These are phyloP conservation scores for Hippophae rhamnoides DNA, from an alignment of 306 rosid genomes.

Conservation along the genomic window DNA sequence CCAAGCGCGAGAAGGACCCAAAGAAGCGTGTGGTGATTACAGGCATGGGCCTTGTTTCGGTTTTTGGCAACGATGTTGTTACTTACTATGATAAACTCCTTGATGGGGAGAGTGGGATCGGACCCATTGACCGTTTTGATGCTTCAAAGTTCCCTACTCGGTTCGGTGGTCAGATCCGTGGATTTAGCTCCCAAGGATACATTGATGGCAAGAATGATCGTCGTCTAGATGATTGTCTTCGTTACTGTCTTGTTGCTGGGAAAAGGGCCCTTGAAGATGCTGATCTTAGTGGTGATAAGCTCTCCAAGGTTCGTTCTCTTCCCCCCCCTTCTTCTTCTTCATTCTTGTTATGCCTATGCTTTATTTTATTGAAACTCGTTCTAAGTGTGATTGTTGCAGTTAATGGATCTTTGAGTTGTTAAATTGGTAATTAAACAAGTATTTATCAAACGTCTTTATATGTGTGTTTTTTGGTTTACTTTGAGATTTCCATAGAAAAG, in stretches of 20 bases:
- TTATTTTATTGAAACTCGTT: too few species aligned
- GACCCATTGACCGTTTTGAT: constrained; percentile 66
- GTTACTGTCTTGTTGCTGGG: constrained; percentile 89
- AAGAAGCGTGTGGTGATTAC: constrained; percentile 93
- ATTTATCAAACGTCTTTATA: too few species aligned
- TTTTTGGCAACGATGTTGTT: constrained; percentile 75
- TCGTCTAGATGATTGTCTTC: constrained; percentile 77
- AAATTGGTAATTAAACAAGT: too few species aligned
- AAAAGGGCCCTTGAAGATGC: constrained; percentile 85
- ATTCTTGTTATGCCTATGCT: too few species aligned
- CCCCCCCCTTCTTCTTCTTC: too few species aligned
- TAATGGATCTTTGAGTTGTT: too few species aligned
- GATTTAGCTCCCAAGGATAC: constrained; percentile 67
- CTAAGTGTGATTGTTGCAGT: too few species aligned
- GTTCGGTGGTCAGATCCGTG: constrained; percentile 91
- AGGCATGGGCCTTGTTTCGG: constrained; percentile 84
- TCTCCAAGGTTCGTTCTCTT: constrained; percentile 39
- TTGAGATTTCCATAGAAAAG: too few species aligned
- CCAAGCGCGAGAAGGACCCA: constrained; percentile 77
- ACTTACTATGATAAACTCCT: constrained; percentile 77
- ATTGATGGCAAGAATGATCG: constrained; percentile 94
- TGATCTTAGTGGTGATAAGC: constrained; percentile 54
- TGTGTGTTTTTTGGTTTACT: too few species aligned
- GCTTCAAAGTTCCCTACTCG: constrained; percentile 92
- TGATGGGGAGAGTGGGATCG: constrained; percentile 75